These are phyloP conservation scores for Backusella sp. DNA, from an alignment of 192 early-diverging fungal species.

Conservation along the genomic window DNA sequence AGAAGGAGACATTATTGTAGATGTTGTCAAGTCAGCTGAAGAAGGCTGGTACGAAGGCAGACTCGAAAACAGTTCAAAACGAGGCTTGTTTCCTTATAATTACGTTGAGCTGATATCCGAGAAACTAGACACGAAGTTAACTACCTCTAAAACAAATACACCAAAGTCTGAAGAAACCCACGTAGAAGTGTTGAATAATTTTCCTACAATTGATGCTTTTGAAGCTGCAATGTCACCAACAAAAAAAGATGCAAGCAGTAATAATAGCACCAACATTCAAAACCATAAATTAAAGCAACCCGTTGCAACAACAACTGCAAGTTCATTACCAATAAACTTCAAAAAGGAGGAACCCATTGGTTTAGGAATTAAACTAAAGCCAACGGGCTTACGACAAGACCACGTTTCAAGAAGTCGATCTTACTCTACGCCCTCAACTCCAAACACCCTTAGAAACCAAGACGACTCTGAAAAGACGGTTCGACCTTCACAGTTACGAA, in stretches of 20 bases:
- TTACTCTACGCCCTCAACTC: not conserved
- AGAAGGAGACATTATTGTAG: conserved; percentile 50
- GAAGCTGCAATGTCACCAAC: conserved; percentile 8
- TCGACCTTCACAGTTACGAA: conserved; percentile 1
- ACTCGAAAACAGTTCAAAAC: conserved; percentile 38
- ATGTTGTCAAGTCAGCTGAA: conserved; percentile 50
- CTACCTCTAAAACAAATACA: not conserved
- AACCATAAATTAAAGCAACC: not conserved
- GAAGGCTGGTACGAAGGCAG: conserved; percentile 58
- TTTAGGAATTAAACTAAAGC: not conserved
- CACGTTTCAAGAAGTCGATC: conserved; percentile 4
- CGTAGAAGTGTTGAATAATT: not conserved
- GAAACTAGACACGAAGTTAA: not conserved
- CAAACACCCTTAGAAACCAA: not conserved
- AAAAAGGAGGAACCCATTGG: not conserved
- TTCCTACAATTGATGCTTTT: conserved; percentile 12
- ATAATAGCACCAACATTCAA: not conserved
- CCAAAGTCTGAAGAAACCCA: not conserved
- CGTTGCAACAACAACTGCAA: not conserved
- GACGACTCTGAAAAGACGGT: not conserved
- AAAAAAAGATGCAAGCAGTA: not conserved
- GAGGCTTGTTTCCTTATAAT: conserved; percentile 62
- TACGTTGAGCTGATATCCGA: conserved; percentile 42
- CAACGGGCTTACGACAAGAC: not conserved
- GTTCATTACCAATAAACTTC: not conserved